Evolutionary conservation across 2,329 filamentous ascomycete species (phyloP).

Genomic region (Penicillium sp.): DNA sequence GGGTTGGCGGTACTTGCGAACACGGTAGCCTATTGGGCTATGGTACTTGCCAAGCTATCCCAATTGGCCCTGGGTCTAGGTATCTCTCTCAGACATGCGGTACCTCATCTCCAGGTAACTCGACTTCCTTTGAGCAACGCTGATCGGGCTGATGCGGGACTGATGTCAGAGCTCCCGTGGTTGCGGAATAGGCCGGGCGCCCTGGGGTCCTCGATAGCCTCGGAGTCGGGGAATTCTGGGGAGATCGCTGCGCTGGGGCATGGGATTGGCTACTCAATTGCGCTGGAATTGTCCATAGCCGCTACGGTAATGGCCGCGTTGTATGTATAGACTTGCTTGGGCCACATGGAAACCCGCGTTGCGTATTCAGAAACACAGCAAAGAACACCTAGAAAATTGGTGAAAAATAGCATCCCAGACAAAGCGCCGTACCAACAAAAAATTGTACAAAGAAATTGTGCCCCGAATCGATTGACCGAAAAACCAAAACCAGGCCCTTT

Average conservation of each 20-base stretch:
- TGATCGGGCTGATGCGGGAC: constrained; percentile 43
- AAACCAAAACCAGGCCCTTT: constrained; percentile 11
- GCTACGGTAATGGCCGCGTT: too few relatives aligned
- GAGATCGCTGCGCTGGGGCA: constrained; percentile 12
- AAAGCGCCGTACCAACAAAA: neutral
- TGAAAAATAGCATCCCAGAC: too few relatives aligned
- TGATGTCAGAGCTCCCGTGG: constrained; percentile 36
- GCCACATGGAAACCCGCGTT: too few relatives aligned
- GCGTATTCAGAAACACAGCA: too few relatives aligned
- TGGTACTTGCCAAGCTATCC: neutral
- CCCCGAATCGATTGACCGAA: constrained; percentile 10
- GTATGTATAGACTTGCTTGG: too few relatives aligned
- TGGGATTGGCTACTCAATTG: constrained; percentile 18
- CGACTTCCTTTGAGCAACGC: constrained; percentile 27
- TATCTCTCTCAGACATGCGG: constrained; percentile 1
- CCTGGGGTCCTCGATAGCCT: constrained; percentile 19
- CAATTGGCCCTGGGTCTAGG: neutral
- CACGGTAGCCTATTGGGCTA: constrained; percentile 7
- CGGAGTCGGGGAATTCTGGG: constrained; percentile 28
- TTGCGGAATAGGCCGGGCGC: constrained; percentile 30
- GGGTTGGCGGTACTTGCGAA: constrained; percentile 9
- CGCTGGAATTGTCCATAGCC: constrained; percentile 19
- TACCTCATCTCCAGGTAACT: constrained; percentile 10
- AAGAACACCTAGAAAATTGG: too few relatives aligned
- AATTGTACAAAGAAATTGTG: constrained; percentile 3